Evolutionary conservation across 2,329 filamentous ascomycete species (phyloP).

Genomic region (Exophiala sideris): DNA sequence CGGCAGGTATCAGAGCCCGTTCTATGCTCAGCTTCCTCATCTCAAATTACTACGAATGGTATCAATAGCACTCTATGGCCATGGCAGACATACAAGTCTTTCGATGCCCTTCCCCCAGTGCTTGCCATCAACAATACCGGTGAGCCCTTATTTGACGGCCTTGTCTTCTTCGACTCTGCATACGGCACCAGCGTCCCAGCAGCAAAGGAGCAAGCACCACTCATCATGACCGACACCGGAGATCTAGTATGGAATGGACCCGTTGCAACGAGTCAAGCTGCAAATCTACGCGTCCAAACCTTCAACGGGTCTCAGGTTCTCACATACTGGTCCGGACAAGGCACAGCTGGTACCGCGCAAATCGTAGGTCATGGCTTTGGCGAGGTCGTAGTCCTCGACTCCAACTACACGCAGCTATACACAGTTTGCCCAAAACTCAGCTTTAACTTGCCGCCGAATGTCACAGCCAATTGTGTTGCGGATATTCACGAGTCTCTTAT

Average conservation of each 20-base stretch:
- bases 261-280: constrained; percentile 27
- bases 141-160: constrained; percentile 32
- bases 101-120: constrained; percentile 29
- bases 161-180: constrained; percentile 30
- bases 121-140: constrained; percentile 34
- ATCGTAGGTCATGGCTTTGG: constrained; percentile 19
- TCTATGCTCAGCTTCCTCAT: neutral
- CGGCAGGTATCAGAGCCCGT: too few relatives aligned
- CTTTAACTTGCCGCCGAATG: constrained; percentile 5
- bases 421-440: constrained; percentile 25
- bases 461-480: constrained; percentile 23
- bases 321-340: constrained; percentile 36
- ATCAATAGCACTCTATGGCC: constrained; percentile 24
- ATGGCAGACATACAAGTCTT: constrained; percentile 30
- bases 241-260: constrained; percentile 38
- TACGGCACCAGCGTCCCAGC: constrained; percentile 27
- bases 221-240: constrained; percentile 38
- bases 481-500: constrained; percentile 37
- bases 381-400: constrained; percentile 29
- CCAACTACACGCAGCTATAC: constrained; percentile 35
- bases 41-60: neutral
- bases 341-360: neutral
- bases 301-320: constrained; percentile 35
- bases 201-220: constrained; percentile 32
- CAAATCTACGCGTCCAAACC: constrained; percentile 36